phyloP scores from a whole-genome alignment of 768 basidiomycete species.

The Mycena latifolia region DNA sequence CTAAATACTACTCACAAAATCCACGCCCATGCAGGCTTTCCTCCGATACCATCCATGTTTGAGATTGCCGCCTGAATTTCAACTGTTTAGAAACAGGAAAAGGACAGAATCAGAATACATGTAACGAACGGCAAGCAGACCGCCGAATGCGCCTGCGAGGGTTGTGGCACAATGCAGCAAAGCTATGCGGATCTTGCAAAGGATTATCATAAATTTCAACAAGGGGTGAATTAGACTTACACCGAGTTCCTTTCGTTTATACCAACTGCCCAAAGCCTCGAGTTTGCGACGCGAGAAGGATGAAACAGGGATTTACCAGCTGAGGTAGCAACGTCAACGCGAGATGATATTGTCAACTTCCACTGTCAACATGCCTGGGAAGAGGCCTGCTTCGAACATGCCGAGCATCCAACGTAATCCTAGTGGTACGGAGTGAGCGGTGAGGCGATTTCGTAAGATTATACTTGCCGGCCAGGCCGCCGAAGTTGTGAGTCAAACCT shows the following conservation, averaged over 20 bases:
- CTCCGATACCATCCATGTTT: slow-evolving; percentile 78
- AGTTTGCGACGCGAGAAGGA: too few species aligned
- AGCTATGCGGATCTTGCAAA: slow-evolving; percentile 61
- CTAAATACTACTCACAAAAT: slow-evolving; percentile 51
- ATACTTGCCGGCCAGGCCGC: slow-evolving; percentile 69
- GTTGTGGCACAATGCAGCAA: slow-evolving; percentile 87
- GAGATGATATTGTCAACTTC: not conserved
- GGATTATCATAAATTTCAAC: not conserved
- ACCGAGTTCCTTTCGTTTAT: slow-evolving; percentile 82
- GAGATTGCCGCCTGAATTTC: slow-evolving; percentile 76
- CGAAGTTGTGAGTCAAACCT: slow-evolving; percentile 71
- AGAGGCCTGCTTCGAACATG: slow-evolving; percentile 69
- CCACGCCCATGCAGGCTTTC: slow-evolving; percentile 66
- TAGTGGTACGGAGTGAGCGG: too few species aligned
- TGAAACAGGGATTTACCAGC: too few species aligned
- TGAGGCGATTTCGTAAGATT: slow-evolving; percentile 5
- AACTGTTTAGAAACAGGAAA: too few species aligned
- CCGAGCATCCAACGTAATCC: slow-evolving; percentile 76
- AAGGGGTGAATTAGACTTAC: slow-evolving; percentile 43
- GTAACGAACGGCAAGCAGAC: slow-evolving; percentile 23
- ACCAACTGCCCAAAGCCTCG: too few species aligned
- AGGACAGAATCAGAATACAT: not conserved
- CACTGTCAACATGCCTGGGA: slow-evolving; percentile 69
- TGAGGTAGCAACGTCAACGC: slow-evolving; percentile 34
- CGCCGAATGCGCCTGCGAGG: slow-evolving; percentile 68